A percentile compares a stretch with the other conserved stretches of the same genome.
These are phyloP conservation scores for Talaromyces sp. DNA, from an alignment of 2,329 filamentous ascomycete species.

Conservation along the genomic window DNA sequence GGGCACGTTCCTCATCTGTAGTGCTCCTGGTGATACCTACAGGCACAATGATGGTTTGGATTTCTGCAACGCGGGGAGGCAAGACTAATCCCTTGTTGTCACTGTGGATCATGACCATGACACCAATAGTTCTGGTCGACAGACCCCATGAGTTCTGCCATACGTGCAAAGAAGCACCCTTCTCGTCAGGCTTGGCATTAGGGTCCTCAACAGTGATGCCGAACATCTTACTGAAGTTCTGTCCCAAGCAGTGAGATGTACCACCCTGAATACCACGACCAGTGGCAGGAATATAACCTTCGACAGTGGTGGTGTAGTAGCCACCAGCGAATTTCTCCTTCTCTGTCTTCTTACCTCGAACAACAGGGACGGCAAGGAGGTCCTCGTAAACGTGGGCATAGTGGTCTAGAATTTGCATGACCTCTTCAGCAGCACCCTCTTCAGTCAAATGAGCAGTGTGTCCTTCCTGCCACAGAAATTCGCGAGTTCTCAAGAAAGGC, in stretches of 20 bases:
- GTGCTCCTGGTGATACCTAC: constrained; percentile 91
- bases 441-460: constrained; percentile 90
- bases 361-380: constrained; percentile 88
- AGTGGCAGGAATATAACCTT: constrained; percentile 94
- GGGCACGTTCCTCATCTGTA: constrained; percentile 70
- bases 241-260: constrained; percentile 89
- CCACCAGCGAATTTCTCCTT: constrained; percentile 98
- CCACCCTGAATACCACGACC: constrained; percentile 95
- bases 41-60: constrained; percentile 82
- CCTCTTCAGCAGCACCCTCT: constrained; percentile 75
- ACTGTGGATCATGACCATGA: constrained; percentile 98
- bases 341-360: constrained; percentile 91
- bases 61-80: constrained; percentile 82
- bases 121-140: constrained; percentile 93
- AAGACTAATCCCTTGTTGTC: constrained; percentile 94
- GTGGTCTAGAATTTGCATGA: constrained; percentile 86
- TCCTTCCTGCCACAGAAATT: constrained; percentile 98
- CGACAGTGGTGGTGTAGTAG: constrained; percentile 93
- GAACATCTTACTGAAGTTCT: constrained; percentile 99
- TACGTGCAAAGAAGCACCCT: constrained; percentile 76
- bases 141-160: constrained; percentile 99
- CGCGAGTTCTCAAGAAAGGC: constrained; percentile 82
- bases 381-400: constrained; percentile 93
- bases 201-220: constrained; percentile 97
- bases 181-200: constrained; percentile 63